Conservation (phyloP, 495 filamentous ascomycete species). For the Trichoderma virens region DNA sequence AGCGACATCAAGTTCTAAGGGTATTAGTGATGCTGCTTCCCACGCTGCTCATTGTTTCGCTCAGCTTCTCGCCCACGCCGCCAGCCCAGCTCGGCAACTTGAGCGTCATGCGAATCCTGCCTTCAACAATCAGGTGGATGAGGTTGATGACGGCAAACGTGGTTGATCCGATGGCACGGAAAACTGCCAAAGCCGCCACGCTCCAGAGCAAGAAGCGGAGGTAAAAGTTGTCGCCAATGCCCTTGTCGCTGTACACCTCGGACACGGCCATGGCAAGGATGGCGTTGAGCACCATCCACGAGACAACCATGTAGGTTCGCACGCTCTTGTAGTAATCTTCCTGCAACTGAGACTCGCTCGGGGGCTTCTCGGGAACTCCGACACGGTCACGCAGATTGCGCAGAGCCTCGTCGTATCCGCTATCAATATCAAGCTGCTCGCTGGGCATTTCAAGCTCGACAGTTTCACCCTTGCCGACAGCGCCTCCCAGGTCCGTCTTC, state of each 20-base stretch:
- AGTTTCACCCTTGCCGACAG: slow-evolving; percentile 59
- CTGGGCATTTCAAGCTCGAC: slow-evolving; percentile 94
- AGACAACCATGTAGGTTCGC: slow-evolving; percentile 96
- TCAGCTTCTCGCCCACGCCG: slow-evolving; percentile 32
- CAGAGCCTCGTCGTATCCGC: slow-evolving; percentile 92
- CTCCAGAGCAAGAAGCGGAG: slow-evolving; percentile 88
- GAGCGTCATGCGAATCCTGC: slow-evolving; percentile 57
- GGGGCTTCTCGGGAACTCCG: slow-evolving; percentile 56
- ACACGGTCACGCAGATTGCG: slow-evolving; percentile 91
- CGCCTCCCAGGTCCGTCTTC: slow-evolving; percentile 82
- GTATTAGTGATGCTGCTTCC: slow-evolving; percentile 25
- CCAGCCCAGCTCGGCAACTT: slow-evolving; percentile 44
- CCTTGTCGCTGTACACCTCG: slow-evolving; percentile 68
- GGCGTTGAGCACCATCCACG: slow-evolving; percentile 90
- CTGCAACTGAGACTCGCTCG: slow-evolving; percentile 75
- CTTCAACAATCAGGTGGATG: slow-evolving; percentile 79
- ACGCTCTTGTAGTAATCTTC: slow-evolving; percentile 99
- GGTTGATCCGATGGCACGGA: slow-evolving; percentile 73
- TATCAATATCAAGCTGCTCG: slow-evolving; percentile 97
- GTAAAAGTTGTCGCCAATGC: slow-evolving; percentile 78
- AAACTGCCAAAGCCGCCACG: slow-evolving; percentile 77
- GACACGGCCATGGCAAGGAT: slow-evolving; percentile 87
- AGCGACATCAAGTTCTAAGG: neutral
- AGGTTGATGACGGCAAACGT: slow-evolving; percentile 76
- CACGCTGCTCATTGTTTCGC: slow-evolving; percentile 32